Evolutionary conservation across 1,139 yeast genomes (phyloP), one percentile per base, ranked within the genome.

Genomic region (Williopsis jadinii): DNA sequence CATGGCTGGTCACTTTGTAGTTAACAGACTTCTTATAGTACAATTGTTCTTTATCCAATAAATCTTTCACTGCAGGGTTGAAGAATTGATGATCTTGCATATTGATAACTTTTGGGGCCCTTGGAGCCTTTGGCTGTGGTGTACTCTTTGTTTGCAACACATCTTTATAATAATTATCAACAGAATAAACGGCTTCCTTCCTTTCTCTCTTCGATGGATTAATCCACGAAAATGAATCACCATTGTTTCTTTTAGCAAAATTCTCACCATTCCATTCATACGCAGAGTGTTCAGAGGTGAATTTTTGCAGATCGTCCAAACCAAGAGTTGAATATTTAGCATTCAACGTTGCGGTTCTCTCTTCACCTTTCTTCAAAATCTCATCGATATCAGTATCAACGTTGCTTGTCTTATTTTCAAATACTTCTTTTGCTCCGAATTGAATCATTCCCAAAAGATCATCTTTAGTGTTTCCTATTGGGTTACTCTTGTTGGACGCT

Each of bases 221-320:
- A 37, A 88, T 82, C 95, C 95, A 87, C 8, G 74, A 64, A 33
- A 77, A 70, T 2, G 73, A 70, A 35, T 67, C 65, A 43, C 75
- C 70, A 32, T 69, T 69, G n/a, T 66, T 60, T 50, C 72, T 76
- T 52, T 86, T 84, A 36, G 95, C 85, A 60, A 88, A 92, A 58
- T 90, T 88, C 56, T 86, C 82, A 24, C 98, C 98, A 57, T 92
- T 88, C 98, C 98, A 92, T 61, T 90, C 96, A 62, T 90, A 92
- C 0, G 96, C 92, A 3, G 95, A 86, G 30, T 78, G 78, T 52
- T 88, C 96, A 12, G 88, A 79, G 1, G 90, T 77, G 56, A 92
- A 88, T 58, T 86, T 86, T 58, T 90, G 97, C 45, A 92, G 66
- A 57, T 92, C 97, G 57, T 92, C 97, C 35, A 92, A 68, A 14